Conservation (phyloP, 108 stramenopile species). For the Nitzschia sp. region DNA sequence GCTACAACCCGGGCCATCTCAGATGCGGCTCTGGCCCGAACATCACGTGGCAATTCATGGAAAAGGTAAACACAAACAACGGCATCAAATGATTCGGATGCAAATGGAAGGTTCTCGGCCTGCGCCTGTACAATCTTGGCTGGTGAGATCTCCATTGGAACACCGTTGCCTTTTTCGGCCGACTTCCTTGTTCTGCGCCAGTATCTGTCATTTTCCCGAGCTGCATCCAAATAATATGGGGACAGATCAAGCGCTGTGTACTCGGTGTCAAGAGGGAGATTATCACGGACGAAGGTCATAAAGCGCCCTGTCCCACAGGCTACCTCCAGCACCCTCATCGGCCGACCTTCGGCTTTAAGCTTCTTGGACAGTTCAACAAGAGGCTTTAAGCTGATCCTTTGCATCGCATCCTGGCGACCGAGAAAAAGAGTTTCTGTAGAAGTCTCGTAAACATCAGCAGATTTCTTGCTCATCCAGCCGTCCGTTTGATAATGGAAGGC, state of each 20-base stretch:
- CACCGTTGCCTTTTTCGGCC: neutral
- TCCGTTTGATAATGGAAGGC: slow-evolving; percentile 54
- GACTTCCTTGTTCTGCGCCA: slow-evolving; percentile 12
- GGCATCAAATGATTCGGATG: slow-evolving; percentile 48
- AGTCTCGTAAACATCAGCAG: slow-evolving; percentile 45
- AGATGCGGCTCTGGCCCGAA: slow-evolving; percentile 20
- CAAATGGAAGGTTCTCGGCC: slow-evolving; percentile 54
- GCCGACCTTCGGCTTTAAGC: neutral
- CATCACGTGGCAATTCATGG: slow-evolving; percentile 49
- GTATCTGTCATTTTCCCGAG: slow-evolving; percentile 36
- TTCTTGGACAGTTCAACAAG: slow-evolving; percentile 15
- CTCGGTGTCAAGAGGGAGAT: slow-evolving; percentile 36
- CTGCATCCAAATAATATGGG: slow-evolving; percentile 43
- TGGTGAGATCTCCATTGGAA: neutral
- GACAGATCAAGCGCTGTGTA: slow-evolving; percentile 41
- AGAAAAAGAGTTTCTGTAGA: slow-evolving; percentile 53
- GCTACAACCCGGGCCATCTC: slow-evolving; percentile 48
- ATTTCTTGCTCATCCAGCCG: slow-evolving; percentile 43
- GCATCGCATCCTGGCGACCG: slow-evolving; percentile 61
- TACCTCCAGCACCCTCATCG: slow-evolving; percentile 46
- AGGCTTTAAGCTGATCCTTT: slow-evolving; percentile 26
- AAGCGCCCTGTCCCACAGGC: slow-evolving; percentile 66
- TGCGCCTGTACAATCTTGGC: slow-evolving; percentile 47
- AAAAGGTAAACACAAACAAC: slow-evolving; percentile 60
- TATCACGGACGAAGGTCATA: slow-evolving; percentile 50